Percentiles rank a stretch among this genome's conserved stretches.
These are phyloP conservation scores for Lactifluus piperatus DNA, from an alignment of 768 basidiomycete genomes.

Conservation along the genomic window DNA sequence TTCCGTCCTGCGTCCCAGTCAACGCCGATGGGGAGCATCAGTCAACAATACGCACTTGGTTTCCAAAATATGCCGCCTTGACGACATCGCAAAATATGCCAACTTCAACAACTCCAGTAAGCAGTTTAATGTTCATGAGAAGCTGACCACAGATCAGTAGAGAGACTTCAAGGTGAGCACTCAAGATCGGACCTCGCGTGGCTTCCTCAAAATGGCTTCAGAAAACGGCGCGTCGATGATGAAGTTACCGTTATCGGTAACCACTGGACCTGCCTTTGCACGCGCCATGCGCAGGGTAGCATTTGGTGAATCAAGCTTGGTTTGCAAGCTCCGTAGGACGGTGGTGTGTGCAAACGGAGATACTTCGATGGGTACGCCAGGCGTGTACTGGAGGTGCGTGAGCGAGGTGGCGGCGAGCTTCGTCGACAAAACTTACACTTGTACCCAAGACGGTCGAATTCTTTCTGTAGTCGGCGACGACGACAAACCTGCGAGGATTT, in stretches of 20 bases:
- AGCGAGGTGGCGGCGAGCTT: neutral
- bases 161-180: constrained; percentile 10
- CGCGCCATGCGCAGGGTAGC: constrained; percentile 89
- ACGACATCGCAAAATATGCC: constrained; percentile 94
- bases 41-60: constrained; percentile 42
- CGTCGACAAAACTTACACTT: constrained; percentile 44
- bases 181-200: constrained; percentile 51
- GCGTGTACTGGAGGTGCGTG: constrained; percentile 49
- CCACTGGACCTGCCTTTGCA: constrained; percentile 91
- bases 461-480: constrained; percentile 95
- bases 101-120: constrained; percentile 98
- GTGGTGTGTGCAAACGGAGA: constrained; percentile 93
- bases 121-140: constrained; percentile 75
- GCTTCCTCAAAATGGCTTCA: constrained; percentile 42
- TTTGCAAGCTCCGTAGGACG: constrained; percentile 64
- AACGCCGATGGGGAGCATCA: neutral
- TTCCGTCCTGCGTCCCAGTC: constrained; percentile 6
- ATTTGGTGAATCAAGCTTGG: constrained; percentile 48
- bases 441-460: constrained; percentile 77
- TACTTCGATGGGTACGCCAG: constrained; percentile 94
- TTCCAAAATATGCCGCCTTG: constrained; percentile 94
- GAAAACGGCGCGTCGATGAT: constrained; percentile 94
- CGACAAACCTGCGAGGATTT: constrained; percentile 51
- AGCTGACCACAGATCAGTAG: constrained; percentile 39
- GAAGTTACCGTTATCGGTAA: constrained; percentile 96